Base-by-base conservation (phyloP, 768 basidiomycete genomes). In the Suillus lakei region DNA sequence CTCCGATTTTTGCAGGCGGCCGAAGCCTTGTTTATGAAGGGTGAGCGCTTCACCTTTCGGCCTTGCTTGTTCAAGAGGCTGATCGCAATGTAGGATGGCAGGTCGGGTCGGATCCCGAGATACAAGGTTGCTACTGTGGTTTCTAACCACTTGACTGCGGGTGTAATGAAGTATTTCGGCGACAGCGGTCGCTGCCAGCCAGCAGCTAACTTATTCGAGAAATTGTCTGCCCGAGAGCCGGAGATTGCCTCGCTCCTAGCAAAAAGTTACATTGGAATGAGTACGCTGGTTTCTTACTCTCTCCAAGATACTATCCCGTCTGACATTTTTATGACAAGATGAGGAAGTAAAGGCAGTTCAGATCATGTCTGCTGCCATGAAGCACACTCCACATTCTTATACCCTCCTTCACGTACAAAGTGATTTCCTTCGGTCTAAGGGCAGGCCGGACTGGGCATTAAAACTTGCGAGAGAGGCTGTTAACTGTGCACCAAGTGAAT, bases 341-440 rank as follows among this genome's bases (percentile, higher is more conserved):
- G 96, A 98, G 74, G 98, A 99, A 80, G 96, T 99, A 66, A 98
- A 98, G 78, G 98, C 96, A 8, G 91, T 99, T 3, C 95, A 98
- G 69, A 93, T 99, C 68, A 93, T 99, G 82, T 84, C 92, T 12
- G 77, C 84, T 0, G 95, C 95, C 2, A 89, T 99, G 75, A 87
- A 88, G 67, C 85, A 90, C 65, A 93, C 91, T 16, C 95, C 96
- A 0, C 94, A 96, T 72, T 95, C 95, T 0, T 99, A 98, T 72
- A 94, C 96, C 8, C 85, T 98, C 13, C 86, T 99, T 32, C 98
- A 99, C 73, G 91, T 88, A 2, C 97, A 99, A 77, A 95, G 93
- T 73, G 96, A 98, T 74, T 96, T 98, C 74, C 82, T 99, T 38
- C 88, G 93, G 1, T 87, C 88, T 0, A 98, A 98, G 73, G 91